A percentile compares a stretch with the other conserved stretches of the same genome.
Evolutionary conservation across 2,329 filamentous ascomycete genomes (phyloP).

Genomic region (Nemania sp.): DNA sequence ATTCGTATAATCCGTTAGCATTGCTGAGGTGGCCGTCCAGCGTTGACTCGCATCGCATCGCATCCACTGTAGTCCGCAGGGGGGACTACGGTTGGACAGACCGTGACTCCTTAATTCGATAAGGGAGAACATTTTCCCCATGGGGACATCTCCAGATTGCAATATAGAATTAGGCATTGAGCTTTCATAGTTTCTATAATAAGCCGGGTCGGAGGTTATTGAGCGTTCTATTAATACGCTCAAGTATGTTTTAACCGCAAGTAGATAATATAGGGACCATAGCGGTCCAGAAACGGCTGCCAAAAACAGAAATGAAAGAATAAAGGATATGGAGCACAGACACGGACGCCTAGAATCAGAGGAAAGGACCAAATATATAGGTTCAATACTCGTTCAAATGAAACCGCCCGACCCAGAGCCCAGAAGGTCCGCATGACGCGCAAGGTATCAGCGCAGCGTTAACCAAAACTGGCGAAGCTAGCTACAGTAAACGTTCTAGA

Average conservation of each 20-base stretch:
- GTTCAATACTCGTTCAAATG: constrained; percentile 20
- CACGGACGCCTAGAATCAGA: constrained; percentile 26
- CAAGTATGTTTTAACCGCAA: not conserved
- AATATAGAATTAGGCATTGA: not conserved
- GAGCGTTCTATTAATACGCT: not conserved
- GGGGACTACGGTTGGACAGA: not conserved
- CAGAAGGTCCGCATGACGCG: constrained; percentile 6
- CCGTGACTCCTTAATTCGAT: not conserved
- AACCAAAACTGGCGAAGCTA: constrained; percentile 4
- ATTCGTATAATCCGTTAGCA: not conserved
- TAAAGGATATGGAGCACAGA: constrained; percentile 4
- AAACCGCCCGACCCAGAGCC: constrained; percentile 33
- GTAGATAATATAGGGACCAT: not conserved
- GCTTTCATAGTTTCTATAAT: not conserved
- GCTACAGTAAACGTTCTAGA: constrained; percentile 29
- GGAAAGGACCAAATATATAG: constrained; percentile 31
- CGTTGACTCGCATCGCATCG: constrained; percentile 1
- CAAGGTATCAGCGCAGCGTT: constrained; percentile 22
- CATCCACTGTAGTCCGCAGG: not conserved
- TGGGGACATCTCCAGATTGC: not conserved
- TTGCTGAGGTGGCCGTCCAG: constrained; percentile 1
- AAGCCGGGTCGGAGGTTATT: not conserved
- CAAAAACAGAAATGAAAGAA: constrained; percentile 14
- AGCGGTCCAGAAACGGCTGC: constrained; percentile 18
- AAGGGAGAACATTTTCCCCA: not conserved